Base-by-base conservation (phyloP, 805 yeast species). In the Vanderwaltozyma tropicalis region DNA sequence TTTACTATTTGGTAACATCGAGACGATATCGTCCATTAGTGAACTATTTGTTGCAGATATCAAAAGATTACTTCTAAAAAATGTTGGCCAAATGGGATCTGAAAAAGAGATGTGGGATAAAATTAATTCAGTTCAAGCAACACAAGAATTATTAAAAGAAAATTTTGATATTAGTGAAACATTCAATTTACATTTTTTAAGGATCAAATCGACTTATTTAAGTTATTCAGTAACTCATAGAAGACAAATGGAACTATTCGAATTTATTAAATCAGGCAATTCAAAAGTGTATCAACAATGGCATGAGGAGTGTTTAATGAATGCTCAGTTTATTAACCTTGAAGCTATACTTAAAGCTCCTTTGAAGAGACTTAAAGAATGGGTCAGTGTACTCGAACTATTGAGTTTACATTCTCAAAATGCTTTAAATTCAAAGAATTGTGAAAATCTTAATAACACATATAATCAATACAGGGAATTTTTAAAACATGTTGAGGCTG, bases 1-100 rank as follows among this genome's bases (percentile, higher is more conserved):
- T 5, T 37, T 62, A 7, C 44, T 72, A 2, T 71, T 72, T 53
- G 70, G 72, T 1, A 68, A 69, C 43, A 45, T 68, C 28, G 64
- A 57, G 13, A 59, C 67, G 1, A 57, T 71, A 24, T 39, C 58
- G 5, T 62, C 64, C 9, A 46, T 67, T 5, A 62, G 68, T 41
- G 50, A 53, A 13, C 38, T 62, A 4, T 57, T 68, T 15, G 27
- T 56, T 8, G 21, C 12, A 5, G 12, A 29, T 17, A 17, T 20
- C 11, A 15, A 19, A 4, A 31, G 26, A 31, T 12, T 20, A 5
- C 3, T 15, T 8, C 8, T n/a, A n/a, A n/a, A n/a, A n/a, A n/a
- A n/a, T n/a, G n/a, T n/a, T n/a, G n/a, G n/a, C n/a, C n/a, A n/a
- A 10, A 10, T 14, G 3, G 8, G 7, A 27, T 25, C 20, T 17